Evolutionary conservation across 1,139 yeast species (phyloP), one percentile per base, ranked within the genome.

Genomic region (Sugiyamaella castrensis): DNA sequence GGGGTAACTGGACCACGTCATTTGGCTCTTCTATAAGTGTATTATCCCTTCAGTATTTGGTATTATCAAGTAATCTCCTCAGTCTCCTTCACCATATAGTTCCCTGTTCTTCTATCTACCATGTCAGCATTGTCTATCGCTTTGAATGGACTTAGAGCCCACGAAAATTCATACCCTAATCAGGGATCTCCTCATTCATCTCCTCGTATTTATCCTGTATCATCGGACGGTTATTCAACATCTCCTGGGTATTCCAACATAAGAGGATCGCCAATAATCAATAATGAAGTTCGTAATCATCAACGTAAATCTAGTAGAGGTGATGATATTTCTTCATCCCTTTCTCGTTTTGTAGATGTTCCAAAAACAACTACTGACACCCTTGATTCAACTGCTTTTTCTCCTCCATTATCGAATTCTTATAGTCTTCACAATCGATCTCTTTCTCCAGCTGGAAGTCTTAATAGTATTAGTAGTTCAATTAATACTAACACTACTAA

Each of bases 111-210:
- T 5, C 24, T 19, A 19, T 5, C 32, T 19, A n/a, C 32, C 31
- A 43, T 43, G 46, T 45, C 48, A 15, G 48, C 48, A 9, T 16
- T 45, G 9, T 45, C 48, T 13, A 19, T 45, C 15, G 48, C 48
- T 28, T 19, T 45, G 9, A 45, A 39, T 19, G 42, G 47, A 9
- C 24, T 42, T 26, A 35, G 46, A 29, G 35, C 46, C 13, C 40
- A 42, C 8, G 40, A 42, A 24, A 39, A 42, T 19, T 15, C 43
- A 19, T 32, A 30, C 16, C 34, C 43, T 19, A 28, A 31, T 33
- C 16, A 5, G 5, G 24, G 24, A 3, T 19, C 24, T 5, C 24
- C 24, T 19, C 24, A 19, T 19, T 19, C 24, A 19, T 19, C 24
- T 19, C 24, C 24, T 4, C 24, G 5, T 19, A 19, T 19, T 19